phyloP scores from a whole-genome alignment of 345 rosid species.

The Eucalyptus polyanthemos region DNA sequence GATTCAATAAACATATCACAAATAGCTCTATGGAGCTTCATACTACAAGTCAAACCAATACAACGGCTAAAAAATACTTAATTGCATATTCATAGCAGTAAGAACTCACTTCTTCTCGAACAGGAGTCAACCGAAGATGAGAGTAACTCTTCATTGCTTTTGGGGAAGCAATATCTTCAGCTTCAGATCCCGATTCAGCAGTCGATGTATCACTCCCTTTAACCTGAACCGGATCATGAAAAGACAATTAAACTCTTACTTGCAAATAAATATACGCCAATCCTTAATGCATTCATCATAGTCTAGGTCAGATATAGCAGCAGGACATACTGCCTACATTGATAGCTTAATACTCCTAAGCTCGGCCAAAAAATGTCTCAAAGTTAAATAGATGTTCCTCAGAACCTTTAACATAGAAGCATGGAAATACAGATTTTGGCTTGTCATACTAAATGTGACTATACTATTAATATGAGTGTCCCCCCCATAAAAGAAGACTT shows the following conservation, averaged over 20 bases:
- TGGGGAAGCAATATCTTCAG: slow-evolving; percentile 86
- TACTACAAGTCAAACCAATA: not conserved
- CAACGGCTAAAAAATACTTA: not conserved
- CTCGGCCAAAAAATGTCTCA: not conserved
- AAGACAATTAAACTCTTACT: not conserved
- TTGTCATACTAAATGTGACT: not conserved
- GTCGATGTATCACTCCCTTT: slow-evolving; percentile 97
- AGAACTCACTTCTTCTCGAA: slow-evolving; percentile 82
- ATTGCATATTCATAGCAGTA: not conserved
- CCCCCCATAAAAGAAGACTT: not conserved
- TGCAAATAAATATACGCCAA: not conserved
- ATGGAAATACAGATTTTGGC: not conserved
- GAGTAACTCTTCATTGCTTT: slow-evolving; percentile 79
- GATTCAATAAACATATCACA: not conserved
- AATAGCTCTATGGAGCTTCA: not conserved
- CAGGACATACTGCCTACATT: not conserved
- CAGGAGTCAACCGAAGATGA: slow-evolving; percentile 88
- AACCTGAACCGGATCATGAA: slow-evolving; percentile 18
- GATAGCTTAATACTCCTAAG: not conserved
- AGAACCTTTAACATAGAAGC: not conserved
- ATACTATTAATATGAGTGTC: not conserved
- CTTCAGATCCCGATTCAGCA: slow-evolving; percentile 99
- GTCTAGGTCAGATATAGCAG: not conserved
- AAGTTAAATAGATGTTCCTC: not conserved
- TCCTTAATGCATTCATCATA: not conserved